These are phyloP conservation scores for Globisporangium irregulare DNA, from an alignment of 352 stramenopile genomes.

Conservation along the genomic window DNA sequence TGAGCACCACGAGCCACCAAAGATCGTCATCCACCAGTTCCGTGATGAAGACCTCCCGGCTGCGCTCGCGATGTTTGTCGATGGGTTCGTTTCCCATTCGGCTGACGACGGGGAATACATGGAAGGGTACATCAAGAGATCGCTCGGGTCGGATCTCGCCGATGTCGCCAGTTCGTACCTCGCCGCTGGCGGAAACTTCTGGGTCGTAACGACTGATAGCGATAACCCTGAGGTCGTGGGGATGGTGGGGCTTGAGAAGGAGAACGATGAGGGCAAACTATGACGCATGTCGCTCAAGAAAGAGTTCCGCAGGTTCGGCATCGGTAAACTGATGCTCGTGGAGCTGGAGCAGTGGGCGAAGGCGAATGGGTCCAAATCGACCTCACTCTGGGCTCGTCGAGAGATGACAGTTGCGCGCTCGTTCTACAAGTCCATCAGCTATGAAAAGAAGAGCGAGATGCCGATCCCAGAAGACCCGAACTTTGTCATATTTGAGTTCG, in stretches of 20 bases:
- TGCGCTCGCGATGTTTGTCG: conserved; percentile 14
- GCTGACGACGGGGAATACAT: background rate
- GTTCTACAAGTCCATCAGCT: conserved; percentile 36
- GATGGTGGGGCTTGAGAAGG: conserved; percentile 40
- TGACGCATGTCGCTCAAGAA: conserved; percentile 40
- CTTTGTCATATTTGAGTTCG: conserved; percentile 33
- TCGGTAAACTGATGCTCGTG: conserved; percentile 36
- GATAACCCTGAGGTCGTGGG: conserved; percentile 24
- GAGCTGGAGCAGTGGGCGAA: conserved; percentile 44
- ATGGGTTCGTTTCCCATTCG: conserved; percentile 11
- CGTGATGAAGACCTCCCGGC: background rate
- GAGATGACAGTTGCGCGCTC: conserved; percentile 28
- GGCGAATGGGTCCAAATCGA: conserved; percentile 21
- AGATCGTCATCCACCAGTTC: conserved; percentile 20
- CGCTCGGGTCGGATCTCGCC: conserved; percentile 10
- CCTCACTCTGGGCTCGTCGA: conserved; percentile 34
- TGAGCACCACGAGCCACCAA: background rate
- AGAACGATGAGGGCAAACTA: conserved; percentile 30
- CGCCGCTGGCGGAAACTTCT: conserved; percentile 37
- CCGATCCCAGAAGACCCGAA: conserved; percentile 34
- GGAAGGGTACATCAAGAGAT: conserved; percentile 15
- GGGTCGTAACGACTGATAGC: conserved; percentile 16
- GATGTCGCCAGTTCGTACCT: conserved; percentile 14
- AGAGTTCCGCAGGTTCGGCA: conserved; percentile 32
- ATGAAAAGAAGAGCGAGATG: conserved; percentile 22